phyloP scores from a whole-genome alignment of 257 asterid genomes.

The Coffea eugenioides region DNA sequence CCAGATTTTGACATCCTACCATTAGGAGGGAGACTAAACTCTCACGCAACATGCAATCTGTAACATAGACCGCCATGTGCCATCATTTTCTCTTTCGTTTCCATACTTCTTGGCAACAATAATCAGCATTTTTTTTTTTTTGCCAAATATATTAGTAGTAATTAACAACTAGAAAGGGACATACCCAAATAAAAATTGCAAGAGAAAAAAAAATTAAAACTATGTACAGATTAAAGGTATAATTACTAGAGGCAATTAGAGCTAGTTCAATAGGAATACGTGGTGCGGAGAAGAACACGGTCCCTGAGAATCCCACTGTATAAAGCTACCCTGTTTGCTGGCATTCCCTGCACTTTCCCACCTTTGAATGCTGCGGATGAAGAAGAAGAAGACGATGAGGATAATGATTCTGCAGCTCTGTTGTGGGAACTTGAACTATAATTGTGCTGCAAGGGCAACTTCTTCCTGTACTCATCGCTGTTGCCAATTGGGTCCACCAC shows the following conservation, averaged over 20 bases:
- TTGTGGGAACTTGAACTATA: neutral
- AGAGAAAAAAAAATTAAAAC: neutral
- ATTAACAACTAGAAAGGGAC: neutral
- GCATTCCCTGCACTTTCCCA: conserved; percentile 45
- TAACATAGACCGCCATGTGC: neutral
- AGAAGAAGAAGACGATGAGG: neutral
- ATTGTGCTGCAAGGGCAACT: conserved; percentile 22
- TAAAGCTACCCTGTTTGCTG: conserved; percentile 66
- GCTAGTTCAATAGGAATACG: conserved; percentile 42
- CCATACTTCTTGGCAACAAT: conserved; percentile 2
- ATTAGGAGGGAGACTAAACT: too few species aligned
- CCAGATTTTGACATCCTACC: conserved; percentile 3
- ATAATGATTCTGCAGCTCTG: neutral
- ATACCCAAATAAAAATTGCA: neutral
- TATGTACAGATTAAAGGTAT: conserved; percentile 20
- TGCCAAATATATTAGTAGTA: neutral
- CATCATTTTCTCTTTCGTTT: conserved; percentile 2
- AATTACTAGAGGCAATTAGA: neutral
- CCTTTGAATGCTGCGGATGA: conserved; percentile 8
- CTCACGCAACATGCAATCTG: neutral
- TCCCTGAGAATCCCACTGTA: conserved; percentile 72
- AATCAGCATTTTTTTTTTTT: neutral
- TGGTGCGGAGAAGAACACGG: conserved; percentile 46
- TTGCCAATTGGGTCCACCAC: conserved; percentile 89
- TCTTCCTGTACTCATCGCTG: conserved; percentile 64